phyloP scores from a whole-genome alignment of 352 stramenopile genomes.

The Phytophthora capsici region DNA sequence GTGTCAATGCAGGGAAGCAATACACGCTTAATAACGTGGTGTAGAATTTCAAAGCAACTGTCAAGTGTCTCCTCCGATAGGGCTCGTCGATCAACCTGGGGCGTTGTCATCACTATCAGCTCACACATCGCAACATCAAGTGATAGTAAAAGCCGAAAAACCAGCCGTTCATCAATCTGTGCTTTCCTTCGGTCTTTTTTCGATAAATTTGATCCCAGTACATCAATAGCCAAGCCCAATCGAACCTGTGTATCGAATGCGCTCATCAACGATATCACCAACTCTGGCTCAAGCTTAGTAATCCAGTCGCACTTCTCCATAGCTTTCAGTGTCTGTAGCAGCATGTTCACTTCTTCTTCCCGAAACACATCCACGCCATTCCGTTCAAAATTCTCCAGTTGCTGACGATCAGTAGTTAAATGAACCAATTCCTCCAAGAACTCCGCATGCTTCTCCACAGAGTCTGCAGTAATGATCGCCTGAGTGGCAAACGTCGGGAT shows the following conservation, averaged over 20 bases:
- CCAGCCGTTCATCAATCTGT: constrained; percentile 21
- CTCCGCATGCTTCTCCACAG: constrained; percentile 72
- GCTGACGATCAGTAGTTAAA: constrained; percentile 42
- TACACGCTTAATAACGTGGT: constrained; percentile 58
- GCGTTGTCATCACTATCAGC: constrained; percentile 75
- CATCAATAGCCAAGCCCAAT: constrained; percentile 66
- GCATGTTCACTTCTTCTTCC: constrained; percentile 57
- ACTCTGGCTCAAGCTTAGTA: constrained; percentile 51
- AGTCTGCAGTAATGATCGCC: constrained; percentile 59
- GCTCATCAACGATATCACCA: constrained; percentile 65
- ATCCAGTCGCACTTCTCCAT: constrained; percentile 76
- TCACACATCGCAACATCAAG: constrained; percentile 79
- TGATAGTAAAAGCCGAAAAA: constrained; percentile 31
- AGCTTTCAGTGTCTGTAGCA: constrained; percentile 71
- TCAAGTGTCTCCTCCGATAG: constrained; percentile 88
- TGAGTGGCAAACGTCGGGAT: constrained; percentile 52
- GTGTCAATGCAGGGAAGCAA: constrained; percentile 79
- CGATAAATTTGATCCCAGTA: constrained; percentile 54
- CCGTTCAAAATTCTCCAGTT: constrained; percentile 32
- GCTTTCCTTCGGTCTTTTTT: constrained; percentile 4
- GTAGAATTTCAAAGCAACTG: constrained; percentile 75
- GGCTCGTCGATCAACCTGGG: constrained; percentile 69
- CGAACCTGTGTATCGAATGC: constrained; percentile 70
- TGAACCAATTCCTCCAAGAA: constrained; percentile 53
- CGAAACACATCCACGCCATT: constrained; percentile 54